Evolutionary conservation across 208 protist genomes (phyloP), one percentile per base, ranked within the genome.

Genomic region (Trypanosoma avium): DNA sequence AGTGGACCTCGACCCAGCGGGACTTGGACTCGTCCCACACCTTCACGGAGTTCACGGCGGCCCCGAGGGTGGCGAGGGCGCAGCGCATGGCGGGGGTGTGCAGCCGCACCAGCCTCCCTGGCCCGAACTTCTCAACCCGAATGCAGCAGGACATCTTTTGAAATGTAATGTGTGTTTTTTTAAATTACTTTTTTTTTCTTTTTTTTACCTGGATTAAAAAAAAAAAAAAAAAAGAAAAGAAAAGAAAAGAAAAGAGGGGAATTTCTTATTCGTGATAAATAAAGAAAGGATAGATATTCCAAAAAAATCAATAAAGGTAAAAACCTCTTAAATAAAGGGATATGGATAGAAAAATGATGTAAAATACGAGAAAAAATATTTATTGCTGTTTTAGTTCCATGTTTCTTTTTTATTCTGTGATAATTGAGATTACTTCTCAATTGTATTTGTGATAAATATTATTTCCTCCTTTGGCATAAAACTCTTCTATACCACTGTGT

Each of bases 381-480:
- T n/a, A n/a, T n/a, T n/a, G n/a, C n/a, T n/a, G n/a, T n/a, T n/a
- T n/a, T n/a, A n/a, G n/a, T n/a, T n/a, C 48, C 48, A 26, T 38
- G 43, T 19, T 17, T 62, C 19, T 29, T 52, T 13, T 26, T 26
- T 48, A 26, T 33, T 30, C 43, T n/a, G n/a, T n/a, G n/a, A n/a
- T n/a, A n/a, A n/a, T 35, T 38, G 21, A 9, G 17, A 8, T 9
- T 32, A 40, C 3, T n/a, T 13, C 21, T 71, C 69, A 90, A 52
- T 67, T 68, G 56, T 93, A 93, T 35, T 61, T 62, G 48, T 81
- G 80, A 55, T 70, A 82, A 2, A 85, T 67, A 12, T 47, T n/a
- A 53, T 94, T 94, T 21, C 87, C 87, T 17, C 87, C 84, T 4
- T 82, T 79, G 5, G 71, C 63, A 69, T 94, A 94, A 58, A 94